These are phyloP conservation scores for Cicer arietinum DNA, from an alignment of 306 rosid species.

Conservation along the genomic window DNA sequence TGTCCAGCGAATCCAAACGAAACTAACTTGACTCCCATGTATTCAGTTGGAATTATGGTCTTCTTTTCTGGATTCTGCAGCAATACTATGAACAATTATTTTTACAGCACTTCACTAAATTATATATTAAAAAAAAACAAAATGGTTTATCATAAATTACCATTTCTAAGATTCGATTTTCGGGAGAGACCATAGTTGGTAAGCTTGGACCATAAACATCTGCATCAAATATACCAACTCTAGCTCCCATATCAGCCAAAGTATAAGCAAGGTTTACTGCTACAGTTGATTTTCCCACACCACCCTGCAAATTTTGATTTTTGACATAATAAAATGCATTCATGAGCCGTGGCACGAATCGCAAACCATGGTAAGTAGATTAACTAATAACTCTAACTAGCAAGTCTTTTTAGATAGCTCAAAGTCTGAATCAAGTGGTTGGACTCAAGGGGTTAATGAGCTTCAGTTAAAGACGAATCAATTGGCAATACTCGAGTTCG, in stretches of 20 bases:
- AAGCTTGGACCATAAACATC: constrained; percentile 99
- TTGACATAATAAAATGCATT: constrained; percentile 34
- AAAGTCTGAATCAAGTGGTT: too few relatives aligned
- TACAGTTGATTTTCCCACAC: constrained; percentile 94
- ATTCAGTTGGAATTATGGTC: constrained; percentile 93
- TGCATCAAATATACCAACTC: constrained; percentile 97
- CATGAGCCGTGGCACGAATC: constrained; percentile 25
- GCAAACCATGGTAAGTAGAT: constrained; percentile 29
- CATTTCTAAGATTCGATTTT: constrained; percentile 82
- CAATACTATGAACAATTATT: constrained; percentile 44
- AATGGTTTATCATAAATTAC: constrained; percentile 51
- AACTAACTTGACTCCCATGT: constrained; percentile 91
- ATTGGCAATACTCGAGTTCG: too few relatives aligned
- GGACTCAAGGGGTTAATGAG: too few relatives aligned
- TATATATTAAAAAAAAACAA: constrained; percentile 36
- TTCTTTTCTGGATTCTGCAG: constrained; percentile 80
- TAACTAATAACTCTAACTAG: constrained; percentile 22
- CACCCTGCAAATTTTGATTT: constrained; percentile 70
- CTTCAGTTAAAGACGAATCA: too few relatives aligned
- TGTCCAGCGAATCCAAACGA: constrained; percentile 98
- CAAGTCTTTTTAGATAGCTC: neutral
- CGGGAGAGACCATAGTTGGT: constrained; percentile 99
- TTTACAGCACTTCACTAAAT: constrained; percentile 35
- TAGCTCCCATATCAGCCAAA: constrained; percentile 98
- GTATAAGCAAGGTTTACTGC: constrained; percentile 96